Evolutionary conservation across 2,329 filamentous ascomycete genomes (phyloP).

Genomic region (Aplosporella prunicola): DNA sequence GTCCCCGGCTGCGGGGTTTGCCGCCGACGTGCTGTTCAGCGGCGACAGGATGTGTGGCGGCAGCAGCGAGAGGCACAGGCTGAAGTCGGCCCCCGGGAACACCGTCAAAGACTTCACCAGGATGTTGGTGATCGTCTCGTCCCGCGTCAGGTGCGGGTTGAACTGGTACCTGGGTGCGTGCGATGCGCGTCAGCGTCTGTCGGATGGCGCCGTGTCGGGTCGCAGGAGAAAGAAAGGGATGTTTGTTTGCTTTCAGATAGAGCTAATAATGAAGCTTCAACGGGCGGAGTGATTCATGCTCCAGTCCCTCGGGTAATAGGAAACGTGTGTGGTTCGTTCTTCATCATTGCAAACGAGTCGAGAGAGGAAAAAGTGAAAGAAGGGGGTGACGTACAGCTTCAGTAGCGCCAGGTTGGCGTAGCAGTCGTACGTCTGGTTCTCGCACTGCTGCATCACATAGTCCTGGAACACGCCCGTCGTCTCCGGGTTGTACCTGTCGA

Average conservation of each 20-base stretch:
- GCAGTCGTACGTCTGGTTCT: slow-evolving; percentile 86
- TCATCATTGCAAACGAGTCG: slow-evolving; percentile 44
- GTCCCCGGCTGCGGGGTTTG: slow-evolving; percentile 51
- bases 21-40: slow-evolving; percentile 39
- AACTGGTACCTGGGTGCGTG: slow-evolving; percentile 88
- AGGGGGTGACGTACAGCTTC: slow-evolving; percentile 70
- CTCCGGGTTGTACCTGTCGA: slow-evolving; percentile 98
- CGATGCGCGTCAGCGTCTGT: no score
- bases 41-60: slow-evolving; percentile 68
- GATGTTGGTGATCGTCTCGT: slow-evolving; percentile 97
- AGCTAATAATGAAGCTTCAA: slow-evolving; percentile 68
- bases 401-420: slow-evolving; percentile 93
- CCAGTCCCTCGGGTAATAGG: slow-evolving; percentile 85
- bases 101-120: slow-evolving; percentile 96
- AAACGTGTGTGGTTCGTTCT: slow-evolving; percentile 82
- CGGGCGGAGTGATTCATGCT: slow-evolving; percentile 46
- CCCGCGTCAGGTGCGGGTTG: slow-evolving; percentile 94
- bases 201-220: no score
- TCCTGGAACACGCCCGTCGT: slow-evolving; percentile 88
- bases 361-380: slow-evolving; percentile 3
- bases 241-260: slow-evolving; percentile 52
- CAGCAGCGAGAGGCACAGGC: slow-evolving; percentile 85
- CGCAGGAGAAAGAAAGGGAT: background rate
- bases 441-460: slow-evolving; percentile 91
- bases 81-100: slow-evolving; percentile 94